Conservation (phyloP, 768 basidiomycete genomes). For the Porphyrellus cyaneotinctus region DNA sequence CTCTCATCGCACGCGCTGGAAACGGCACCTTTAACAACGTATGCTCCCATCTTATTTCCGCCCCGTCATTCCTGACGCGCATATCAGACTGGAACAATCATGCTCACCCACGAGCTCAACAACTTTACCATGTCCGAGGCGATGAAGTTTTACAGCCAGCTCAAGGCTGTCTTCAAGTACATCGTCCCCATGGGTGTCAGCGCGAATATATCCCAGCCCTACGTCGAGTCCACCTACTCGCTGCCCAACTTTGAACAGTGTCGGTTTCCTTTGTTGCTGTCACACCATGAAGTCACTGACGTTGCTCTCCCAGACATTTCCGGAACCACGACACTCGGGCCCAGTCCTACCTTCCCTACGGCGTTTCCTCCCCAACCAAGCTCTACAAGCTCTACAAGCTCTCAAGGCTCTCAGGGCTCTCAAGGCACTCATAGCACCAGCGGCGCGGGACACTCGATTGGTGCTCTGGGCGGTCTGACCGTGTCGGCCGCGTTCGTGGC, state of each 20-base stretch:
- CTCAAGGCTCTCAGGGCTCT: background rate
- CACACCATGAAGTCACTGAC: background rate
- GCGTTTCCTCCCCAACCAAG: background rate
- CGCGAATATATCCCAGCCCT: slow-evolving; percentile 48
- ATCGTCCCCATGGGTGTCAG: slow-evolving; percentile 54
- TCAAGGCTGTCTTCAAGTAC: slow-evolving; percentile 43
- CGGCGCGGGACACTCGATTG: background rate
- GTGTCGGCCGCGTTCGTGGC: slow-evolving; percentile 16
- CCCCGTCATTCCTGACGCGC: background rate
- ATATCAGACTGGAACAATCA: slow-evolving; percentile 44
- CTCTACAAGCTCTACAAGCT: background rate
- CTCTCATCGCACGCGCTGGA: slow-evolving; percentile 44
- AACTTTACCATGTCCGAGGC: slow-evolving; percentile 62
- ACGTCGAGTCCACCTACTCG: slow-evolving; percentile 43
- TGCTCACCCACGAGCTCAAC: slow-evolving; percentile 57
- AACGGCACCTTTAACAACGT: slow-evolving; percentile 41
- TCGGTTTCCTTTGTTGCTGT: slow-evolving; percentile 15
- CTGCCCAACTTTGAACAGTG: slow-evolving; percentile 45
- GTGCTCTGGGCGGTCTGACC: slow-evolving; percentile 8
- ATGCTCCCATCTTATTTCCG: background rate
- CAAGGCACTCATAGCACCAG: background rate
- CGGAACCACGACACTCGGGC: slow-evolving; percentile 23
- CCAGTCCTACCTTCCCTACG: background rate
- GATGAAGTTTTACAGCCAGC: slow-evolving; percentile 43
- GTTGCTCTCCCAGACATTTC: slow-evolving; percentile 14